phyloP scores from a whole-genome alignment of 768 basidiomycete genomes.

The Tubosaeta sp. region DNA sequence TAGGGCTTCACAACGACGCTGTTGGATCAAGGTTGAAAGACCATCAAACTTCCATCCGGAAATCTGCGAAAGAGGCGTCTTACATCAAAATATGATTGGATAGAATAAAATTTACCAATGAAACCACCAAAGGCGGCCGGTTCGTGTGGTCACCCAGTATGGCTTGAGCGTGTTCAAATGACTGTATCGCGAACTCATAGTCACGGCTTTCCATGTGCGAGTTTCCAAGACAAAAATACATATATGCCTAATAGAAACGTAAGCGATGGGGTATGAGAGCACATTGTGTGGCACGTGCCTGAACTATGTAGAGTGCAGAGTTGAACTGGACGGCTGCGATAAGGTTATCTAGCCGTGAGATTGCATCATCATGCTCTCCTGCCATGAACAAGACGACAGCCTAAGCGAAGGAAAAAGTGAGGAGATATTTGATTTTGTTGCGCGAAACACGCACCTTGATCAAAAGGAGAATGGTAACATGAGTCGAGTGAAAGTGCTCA shows the following conservation, averaged over 20 bases:
- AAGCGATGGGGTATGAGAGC: background rate
- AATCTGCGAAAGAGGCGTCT: background rate
- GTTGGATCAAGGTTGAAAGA: too few species aligned
- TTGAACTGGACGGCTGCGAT: too few species aligned
- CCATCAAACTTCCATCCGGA: slow-evolving; percentile 8
- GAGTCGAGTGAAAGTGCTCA: background rate
- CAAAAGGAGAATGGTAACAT: background rate
- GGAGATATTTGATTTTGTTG: background rate
- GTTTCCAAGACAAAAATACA: background rate
- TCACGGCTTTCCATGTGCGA: background rate
- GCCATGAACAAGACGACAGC: slow-evolving; percentile 3
- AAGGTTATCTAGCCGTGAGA: slow-evolving; percentile 3
- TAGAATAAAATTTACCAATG: background rate
- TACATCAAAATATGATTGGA: background rate
- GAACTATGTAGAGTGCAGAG: background rate
- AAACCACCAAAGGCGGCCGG: background rate
- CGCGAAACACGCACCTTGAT: background rate
- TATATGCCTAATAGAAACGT: background rate
- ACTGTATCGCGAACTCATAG: background rate
- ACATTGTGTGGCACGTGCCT: background rate
- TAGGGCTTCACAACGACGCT: too few species aligned
- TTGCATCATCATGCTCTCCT: slow-evolving; percentile 1
- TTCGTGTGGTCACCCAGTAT: background rate
- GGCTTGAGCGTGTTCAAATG: background rate
- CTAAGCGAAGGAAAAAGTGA: background rate